A percentile compares a stretch with the other conserved stretches of the same genome.
These are phyloP conservation scores for Paracamarosporium sp. DNA, from an alignment of 2,329 filamentous ascomycete species.

Conservation along the genomic window DNA sequence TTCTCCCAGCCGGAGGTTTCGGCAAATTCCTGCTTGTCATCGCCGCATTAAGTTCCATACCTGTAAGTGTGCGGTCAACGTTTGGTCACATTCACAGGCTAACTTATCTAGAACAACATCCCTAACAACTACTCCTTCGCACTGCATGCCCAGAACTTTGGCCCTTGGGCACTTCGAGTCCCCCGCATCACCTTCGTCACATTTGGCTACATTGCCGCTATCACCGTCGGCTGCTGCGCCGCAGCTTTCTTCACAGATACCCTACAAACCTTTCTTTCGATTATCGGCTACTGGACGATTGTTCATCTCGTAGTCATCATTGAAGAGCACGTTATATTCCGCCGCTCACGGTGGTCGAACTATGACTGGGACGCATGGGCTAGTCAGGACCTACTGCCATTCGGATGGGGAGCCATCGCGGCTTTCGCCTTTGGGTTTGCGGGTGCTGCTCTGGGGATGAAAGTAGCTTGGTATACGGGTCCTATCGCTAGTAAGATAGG, in stretches of 20 bases:
- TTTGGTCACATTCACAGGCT: not conserved
- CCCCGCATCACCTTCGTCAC: slow-evolving; percentile 43
- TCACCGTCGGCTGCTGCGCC: slow-evolving; percentile 44
- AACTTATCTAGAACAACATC: slow-evolving; percentile 40
- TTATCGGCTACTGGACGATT: slow-evolving; percentile 39
- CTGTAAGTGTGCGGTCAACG: slow-evolving; percentile 21
- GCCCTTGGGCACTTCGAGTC: slow-evolving; percentile 41
- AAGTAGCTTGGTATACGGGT: slow-evolving; percentile 42
- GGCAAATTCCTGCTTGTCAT: slow-evolving; percentile 45
- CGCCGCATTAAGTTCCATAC: slow-evolving; percentile 41
- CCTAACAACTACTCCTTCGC: slow-evolving; percentile 49
- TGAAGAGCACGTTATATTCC: slow-evolving; percentile 46
- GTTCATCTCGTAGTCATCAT: slow-evolving; percentile 42
- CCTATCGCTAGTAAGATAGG: slow-evolving; percentile 42
- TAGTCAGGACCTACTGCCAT: slow-evolving; percentile 32
- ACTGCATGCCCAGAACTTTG: slow-evolving; percentile 44
- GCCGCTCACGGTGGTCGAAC: slow-evolving; percentile 33
- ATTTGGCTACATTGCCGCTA: slow-evolving; percentile 39
- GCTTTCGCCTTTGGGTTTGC: slow-evolving; percentile 41
- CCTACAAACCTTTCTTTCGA: slow-evolving; percentile 30
- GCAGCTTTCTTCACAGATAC: slow-evolving; percentile 37
- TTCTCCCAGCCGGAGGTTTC: slow-evolving; percentile 42
- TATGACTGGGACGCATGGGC: slow-evolving; percentile 47
- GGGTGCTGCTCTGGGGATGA: slow-evolving; percentile 45
- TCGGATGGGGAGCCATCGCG: slow-evolving; percentile 43